Conservation (phyloP, 2,329 filamentous ascomycete genomes). For the Pyrenophora teres region DNA sequence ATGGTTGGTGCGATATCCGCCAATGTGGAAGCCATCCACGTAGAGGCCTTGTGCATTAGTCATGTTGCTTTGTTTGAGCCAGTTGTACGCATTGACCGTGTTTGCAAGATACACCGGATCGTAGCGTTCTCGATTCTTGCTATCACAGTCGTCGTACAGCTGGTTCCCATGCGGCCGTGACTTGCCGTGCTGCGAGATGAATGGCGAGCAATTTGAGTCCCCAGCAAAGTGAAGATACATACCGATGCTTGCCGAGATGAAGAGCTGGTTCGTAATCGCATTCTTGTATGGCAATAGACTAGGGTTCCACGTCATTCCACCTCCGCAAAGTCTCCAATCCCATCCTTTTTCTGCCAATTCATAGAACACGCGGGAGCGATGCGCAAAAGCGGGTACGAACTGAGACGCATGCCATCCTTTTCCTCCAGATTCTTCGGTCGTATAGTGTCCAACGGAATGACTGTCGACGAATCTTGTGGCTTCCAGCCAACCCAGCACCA, state of each 20-base stretch:
- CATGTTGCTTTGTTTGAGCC: constrained; percentile 82
- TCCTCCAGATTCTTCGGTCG: constrained; percentile 8
- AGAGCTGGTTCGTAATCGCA: constrained; percentile 92
- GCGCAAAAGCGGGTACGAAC: constrained; percentile 77
- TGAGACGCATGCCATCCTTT: constrained; percentile 73
- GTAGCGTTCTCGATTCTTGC: constrained; percentile 30
- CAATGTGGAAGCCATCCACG: constrained; percentile 87
- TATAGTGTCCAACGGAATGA: constrained; percentile 70
- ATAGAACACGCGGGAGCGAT: constrained; percentile 84
- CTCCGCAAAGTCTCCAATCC: constrained; percentile 78
- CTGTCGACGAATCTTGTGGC: constrained; percentile 73
- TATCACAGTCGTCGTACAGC: constrained; percentile 16
- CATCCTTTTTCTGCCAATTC: constrained; percentile 78
- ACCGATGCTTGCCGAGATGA: constrained; percentile 77
- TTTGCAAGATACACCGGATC: constrained; percentile 72
- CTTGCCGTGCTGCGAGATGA: constrained; percentile 49
- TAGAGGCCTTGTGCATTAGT: constrained; percentile 75
- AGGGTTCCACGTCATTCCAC: constrained; percentile 92
- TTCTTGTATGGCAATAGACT: constrained; percentile 82
- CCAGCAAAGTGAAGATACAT: constrained; percentile 93
- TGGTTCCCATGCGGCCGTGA: constrained; percentile 5
- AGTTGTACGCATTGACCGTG: constrained; percentile 77
- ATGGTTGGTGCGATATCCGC: constrained; percentile 59
- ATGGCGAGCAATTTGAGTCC: constrained; percentile 74
- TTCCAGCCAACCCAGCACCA: constrained; percentile 89